A percentile compares a stretch with the other conserved stretches of the same genome.
Evolutionary conservation across 176 grass and related monocot genomes (phyloP).

Genomic region (Secale cereale): DNA sequence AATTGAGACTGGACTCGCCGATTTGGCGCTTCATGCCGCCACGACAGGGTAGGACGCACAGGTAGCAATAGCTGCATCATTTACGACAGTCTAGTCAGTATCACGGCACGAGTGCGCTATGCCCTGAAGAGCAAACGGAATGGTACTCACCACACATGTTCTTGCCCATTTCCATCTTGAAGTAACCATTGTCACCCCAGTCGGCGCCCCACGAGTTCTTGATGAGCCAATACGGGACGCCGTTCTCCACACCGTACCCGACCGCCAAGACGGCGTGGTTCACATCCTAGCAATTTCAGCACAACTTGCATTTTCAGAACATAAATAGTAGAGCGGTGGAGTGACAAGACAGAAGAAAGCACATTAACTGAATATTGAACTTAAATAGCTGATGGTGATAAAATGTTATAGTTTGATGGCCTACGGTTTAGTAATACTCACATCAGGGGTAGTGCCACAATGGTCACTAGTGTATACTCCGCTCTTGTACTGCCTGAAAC

Average conservation of each 20-base stretch:
- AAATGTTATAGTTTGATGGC: neutral
- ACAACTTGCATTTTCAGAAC: slow-evolving; percentile 1
- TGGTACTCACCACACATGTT: slow-evolving; percentile 94
- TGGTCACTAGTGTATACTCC: slow-evolving; percentile 82
- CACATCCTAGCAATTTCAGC: slow-evolving; percentile 64
- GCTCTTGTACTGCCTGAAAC: slow-evolving; percentile 73
- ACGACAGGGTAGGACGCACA: slow-evolving; percentile 84
- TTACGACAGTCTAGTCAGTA: slow-evolving; percentile 18
- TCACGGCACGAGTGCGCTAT: neutral
- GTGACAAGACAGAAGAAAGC: neutral
- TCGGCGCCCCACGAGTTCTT: slow-evolving; percentile 97
- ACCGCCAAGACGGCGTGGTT: slow-evolving; percentile 98
- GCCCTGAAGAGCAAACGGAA: neutral
- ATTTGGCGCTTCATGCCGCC: slow-evolving; percentile 17
- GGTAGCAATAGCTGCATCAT: slow-evolving; percentile 67
- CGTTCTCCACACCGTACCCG: slow-evolving; percentile 86
- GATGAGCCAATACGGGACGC: slow-evolving; percentile 83
- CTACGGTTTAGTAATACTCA: slow-evolving; percentile 32
- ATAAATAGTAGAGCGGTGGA: neutral
- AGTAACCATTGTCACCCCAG: slow-evolving; percentile 86
- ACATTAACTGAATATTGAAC: neutral
- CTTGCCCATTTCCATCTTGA: slow-evolving; percentile 99
- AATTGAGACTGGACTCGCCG: neutral
- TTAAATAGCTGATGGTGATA: neutral
- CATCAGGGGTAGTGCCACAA: slow-evolving; percentile 67